Conservation (phyloP, 2,329 filamentous ascomycete species). For the Fusarium burgessii region DNA sequence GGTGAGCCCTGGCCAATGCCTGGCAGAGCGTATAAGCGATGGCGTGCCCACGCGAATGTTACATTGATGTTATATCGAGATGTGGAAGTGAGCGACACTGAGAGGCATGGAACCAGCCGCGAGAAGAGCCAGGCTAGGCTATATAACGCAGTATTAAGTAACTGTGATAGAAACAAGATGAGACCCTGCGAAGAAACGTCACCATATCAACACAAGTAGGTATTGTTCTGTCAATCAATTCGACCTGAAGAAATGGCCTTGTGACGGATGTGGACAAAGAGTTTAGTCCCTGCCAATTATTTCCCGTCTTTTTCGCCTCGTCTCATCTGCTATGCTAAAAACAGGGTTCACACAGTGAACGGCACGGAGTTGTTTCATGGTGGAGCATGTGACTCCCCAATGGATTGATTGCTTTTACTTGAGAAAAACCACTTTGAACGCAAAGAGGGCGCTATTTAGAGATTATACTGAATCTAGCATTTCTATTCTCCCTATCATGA, state of each 20-base stretch:
- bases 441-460: background rate
- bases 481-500: background rate
- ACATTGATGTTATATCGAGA: slow-evolving; percentile 16
- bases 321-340: slow-evolving; percentile 25
- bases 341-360: slow-evolving; percentile 39
- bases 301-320: slow-evolving; percentile 20
- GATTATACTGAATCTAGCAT: background rate
- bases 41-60: slow-evolving; percentile 37
- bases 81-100: background rate
- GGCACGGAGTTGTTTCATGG: slow-evolving; percentile 37
- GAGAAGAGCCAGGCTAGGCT: slow-evolving; percentile 9
- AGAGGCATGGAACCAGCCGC: background rate
- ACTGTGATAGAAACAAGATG: background rate
- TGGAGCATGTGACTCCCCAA: slow-evolving; percentile 34
- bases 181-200: slow-evolving; percentile 8
- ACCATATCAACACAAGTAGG: background rate
- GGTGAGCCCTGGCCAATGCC: slow-evolving; percentile 37
- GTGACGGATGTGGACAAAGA: slow-evolving; percentile 40
- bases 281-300: slow-evolving; percentile 34
- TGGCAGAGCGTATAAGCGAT: slow-evolving; percentile 35
- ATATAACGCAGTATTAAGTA: background rate
- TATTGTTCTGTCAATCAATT: slow-evolving; percentile 9
- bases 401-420: slow-evolving; percentile 22
- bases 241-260: slow-evolving; percentile 16
- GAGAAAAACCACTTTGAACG: slow-evolving; percentile 12